Conservation (phyloP, 2,329 filamentous ascomycete species). For the Penicillium vulpinum region DNA sequence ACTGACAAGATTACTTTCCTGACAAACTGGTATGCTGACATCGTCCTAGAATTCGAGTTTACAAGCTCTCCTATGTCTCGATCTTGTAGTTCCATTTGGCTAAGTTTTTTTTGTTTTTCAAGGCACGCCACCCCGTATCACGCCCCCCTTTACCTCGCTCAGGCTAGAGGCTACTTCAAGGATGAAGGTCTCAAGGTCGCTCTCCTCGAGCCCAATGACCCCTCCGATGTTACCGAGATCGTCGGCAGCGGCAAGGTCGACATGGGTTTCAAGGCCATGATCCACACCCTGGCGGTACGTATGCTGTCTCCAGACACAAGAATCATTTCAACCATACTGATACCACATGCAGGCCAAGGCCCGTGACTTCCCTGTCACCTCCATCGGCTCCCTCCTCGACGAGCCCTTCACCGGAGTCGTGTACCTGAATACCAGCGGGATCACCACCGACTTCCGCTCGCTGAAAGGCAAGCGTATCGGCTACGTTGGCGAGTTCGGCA, state of each 20-base stretch:
- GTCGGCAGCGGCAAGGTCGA: constrained; percentile 75
- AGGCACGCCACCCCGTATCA: constrained; percentile 84
- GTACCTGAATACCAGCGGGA: constrained; percentile 72
- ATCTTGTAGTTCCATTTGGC: constrained; percentile 14
- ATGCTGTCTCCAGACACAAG: background rate
- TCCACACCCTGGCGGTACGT: constrained; percentile 71
- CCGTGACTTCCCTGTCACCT: constrained; percentile 69
- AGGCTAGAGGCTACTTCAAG: constrained; percentile 72
- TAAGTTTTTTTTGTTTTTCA: constrained; percentile 31
- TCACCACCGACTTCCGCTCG: constrained; percentile 72
- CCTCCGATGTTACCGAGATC: constrained; percentile 79
- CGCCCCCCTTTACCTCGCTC: constrained; percentile 73
- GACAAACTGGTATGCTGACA: constrained; percentile 69
- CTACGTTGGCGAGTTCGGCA: constrained; percentile 79
- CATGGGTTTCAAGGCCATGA: constrained; percentile 81
- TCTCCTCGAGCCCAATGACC: constrained; percentile 74
- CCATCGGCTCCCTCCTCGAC: constrained; percentile 72
- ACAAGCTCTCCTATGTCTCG: background rate
- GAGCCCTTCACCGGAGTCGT: constrained; percentile 79
- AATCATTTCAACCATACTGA: constrained; percentile 3
- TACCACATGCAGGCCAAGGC: constrained; percentile 63
- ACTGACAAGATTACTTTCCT: constrained; percentile 84
- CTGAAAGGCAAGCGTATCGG: constrained; percentile 76
- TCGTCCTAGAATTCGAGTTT: background rate
- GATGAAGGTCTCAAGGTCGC: constrained; percentile 77